Conservation (phyloP, 768 basidiomycete genomes). For the Austroboletus festivus region DNA sequence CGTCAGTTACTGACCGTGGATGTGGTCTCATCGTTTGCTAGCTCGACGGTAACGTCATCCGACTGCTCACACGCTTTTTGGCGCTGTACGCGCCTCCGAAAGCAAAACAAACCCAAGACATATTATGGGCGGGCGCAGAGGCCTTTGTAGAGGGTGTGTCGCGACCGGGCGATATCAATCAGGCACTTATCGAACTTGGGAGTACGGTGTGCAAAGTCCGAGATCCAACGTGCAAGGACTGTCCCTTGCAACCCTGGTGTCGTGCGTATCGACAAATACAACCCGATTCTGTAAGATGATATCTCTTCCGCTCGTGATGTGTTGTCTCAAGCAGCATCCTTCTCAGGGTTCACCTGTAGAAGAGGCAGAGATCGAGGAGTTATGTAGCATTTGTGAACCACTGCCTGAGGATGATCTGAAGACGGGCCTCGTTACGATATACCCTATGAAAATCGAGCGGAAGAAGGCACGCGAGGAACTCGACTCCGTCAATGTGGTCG, state of each 20-base stretch:
- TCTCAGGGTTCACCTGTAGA: too few species aligned
- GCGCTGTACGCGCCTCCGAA: conserved; percentile 83
- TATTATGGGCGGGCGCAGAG: conserved; percentile 79
- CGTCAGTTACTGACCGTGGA: not conserved
- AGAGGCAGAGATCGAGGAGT: conserved; percentile 70
- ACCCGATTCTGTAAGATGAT: conserved; percentile 9
- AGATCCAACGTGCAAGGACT: conserved; percentile 68
- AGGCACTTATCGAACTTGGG: conserved; percentile 93
- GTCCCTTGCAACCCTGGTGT: conserved; percentile 72
- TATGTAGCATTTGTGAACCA: conserved; percentile 67
- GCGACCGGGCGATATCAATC: conserved; percentile 80
- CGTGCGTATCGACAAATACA: conserved; percentile 46
- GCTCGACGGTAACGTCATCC: conserved; percentile 90
- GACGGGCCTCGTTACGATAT: conserved; percentile 55
- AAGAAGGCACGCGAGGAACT: conserved; percentile 84
- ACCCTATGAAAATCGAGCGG: conserved; percentile 81
- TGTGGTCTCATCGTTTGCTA: conserved; percentile 27
- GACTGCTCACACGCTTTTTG: conserved; percentile 78
- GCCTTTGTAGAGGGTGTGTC: conserved; percentile 56
- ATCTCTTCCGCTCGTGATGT: not conserved
- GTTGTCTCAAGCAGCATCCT: too few species aligned
- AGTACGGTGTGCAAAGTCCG: conserved; percentile 89
- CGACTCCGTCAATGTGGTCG: conserved; percentile 82
- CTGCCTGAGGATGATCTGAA: conserved; percentile 33
- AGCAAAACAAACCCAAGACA: conserved; percentile 69